Conservation (phyloP, 2,329 filamentous ascomycete species). For the Calcarisporium arbuscula region DNA sequence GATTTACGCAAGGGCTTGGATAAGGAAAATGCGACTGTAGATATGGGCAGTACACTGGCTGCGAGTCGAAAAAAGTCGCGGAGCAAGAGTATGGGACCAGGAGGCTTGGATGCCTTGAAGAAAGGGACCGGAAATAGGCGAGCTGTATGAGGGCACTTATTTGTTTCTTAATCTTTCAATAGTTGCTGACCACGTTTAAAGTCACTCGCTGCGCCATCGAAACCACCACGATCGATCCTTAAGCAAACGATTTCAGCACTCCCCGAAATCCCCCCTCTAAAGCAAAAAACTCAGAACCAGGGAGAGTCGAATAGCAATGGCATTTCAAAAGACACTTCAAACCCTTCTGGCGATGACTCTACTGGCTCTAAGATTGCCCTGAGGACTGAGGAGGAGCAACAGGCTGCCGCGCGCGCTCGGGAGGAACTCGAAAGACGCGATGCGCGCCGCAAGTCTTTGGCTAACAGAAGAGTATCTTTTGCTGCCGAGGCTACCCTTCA, state of each 20-base stretch:
- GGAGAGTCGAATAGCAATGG: slow-evolving; percentile 8
- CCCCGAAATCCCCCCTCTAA: slow-evolving; percentile 60
- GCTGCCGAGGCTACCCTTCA: slow-evolving; percentile 95
- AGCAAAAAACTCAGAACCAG: slow-evolving; percentile 26
- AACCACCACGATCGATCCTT: slow-evolving; percentile 64
- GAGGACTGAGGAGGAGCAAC: slow-evolving; percentile 64
- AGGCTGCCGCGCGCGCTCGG: slow-evolving; percentile 61
- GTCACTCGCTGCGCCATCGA: slow-evolving; percentile 49
- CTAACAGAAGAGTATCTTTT: slow-evolving; percentile 91
- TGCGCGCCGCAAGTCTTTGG: slow-evolving; percentile 84
- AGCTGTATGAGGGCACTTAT: slow-evolving; percentile 52
- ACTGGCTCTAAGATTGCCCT: slow-evolving; percentile 53
- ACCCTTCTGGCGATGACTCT: slow-evolving; percentile 16
- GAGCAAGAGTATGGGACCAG: slow-evolving; percentile 94
- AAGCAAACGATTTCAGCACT: slow-evolving; percentile 68
- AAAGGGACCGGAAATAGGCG: slow-evolving; percentile 69
- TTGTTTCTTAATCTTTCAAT: slow-evolving; percentile 1
- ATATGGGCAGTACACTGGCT: slow-evolving; percentile 49
- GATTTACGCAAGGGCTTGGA: slow-evolving; percentile 49
- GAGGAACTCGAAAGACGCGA: slow-evolving; percentile 74
- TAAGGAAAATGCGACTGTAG: slow-evolving; percentile 73
- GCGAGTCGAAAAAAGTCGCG: slow-evolving; percentile 64
- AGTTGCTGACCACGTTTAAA: slow-evolving; percentile 21
- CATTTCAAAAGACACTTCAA: slow-evolving; percentile 6
- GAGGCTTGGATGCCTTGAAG: slow-evolving; percentile 77